Percentiles rank a stretch among this genome's conserved stretches.
These are phyloP conservation scores for Rhynchosporium secalis DNA, from an alignment of 2,329 filamentous ascomycete genomes.

Conservation along the genomic window DNA sequence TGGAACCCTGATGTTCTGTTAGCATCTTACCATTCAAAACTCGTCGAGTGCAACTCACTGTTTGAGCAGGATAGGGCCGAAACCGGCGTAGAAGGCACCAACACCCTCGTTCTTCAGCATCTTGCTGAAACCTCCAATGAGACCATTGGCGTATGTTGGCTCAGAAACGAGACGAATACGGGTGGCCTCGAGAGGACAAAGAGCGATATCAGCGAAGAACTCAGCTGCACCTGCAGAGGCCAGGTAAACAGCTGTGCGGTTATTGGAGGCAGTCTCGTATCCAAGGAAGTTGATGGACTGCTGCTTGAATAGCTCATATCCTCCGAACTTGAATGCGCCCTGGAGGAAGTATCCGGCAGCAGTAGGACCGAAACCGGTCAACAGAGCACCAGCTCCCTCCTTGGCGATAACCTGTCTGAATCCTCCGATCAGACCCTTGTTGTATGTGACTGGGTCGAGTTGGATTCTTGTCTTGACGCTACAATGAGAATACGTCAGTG, in stretches of 20 bases:
- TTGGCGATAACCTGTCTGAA: constrained; percentile 82
- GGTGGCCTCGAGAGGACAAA: constrained; percentile 90
- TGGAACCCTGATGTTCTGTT: constrained; percentile 61
- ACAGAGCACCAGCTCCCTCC: constrained; percentile 82
- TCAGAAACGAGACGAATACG: constrained; percentile 91
- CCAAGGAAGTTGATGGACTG: constrained; percentile 80
- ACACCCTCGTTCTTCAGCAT: constrained; percentile 81
- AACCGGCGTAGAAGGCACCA: constrained; percentile 86
- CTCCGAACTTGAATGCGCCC: constrained; percentile 90
- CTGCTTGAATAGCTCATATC: constrained; percentile 96
- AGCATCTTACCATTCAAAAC: constrained; percentile 24
- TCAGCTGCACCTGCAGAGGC: constrained; percentile 65
- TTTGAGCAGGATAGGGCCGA: constrained; percentile 84
- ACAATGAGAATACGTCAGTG: constrained; percentile 35
- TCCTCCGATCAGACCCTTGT: constrained; percentile 81
- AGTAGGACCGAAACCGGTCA: constrained; percentile 84
- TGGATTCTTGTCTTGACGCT: constrained; percentile 97
- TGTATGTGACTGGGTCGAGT: constrained; percentile 87
- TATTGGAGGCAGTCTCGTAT: constrained; percentile 73
- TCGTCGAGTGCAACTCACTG: constrained; percentile 53
- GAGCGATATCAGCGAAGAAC: constrained; percentile 75
- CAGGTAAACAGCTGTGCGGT: constrained; percentile 81
- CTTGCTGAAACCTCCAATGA: constrained; percentile 78
- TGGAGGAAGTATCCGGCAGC: constrained; percentile 92
- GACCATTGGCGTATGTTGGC: constrained; percentile 79